Base-by-base conservation (phyloP, 2,329 filamentous ascomycete genomes). In the Beauveria brongniartii region DNA sequence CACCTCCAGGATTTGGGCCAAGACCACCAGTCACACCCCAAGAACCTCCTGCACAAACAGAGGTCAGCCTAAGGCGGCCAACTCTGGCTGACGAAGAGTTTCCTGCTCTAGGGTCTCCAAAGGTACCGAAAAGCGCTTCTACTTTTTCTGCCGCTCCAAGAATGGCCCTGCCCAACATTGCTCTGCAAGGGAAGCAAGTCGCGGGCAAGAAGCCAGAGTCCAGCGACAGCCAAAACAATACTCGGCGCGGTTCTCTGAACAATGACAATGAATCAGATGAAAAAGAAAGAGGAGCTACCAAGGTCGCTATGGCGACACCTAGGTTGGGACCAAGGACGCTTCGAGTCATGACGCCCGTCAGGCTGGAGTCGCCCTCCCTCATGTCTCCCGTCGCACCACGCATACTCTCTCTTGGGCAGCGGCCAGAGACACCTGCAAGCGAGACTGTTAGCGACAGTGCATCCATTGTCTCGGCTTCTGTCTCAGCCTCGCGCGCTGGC, bases 401-500 rank as follows among this genome's bases (percentile, higher is more conserved):
- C 57, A 69, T 66, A 2, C 62, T 72, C 24, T 72, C 71, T 18
- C 58, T 63, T 12, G 69, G 67, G 6, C 69, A 87, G 61, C 78
- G 82, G 7, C 88, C 90, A n/a, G 85, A 85, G 30, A 92, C 89
- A 1, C 89, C 90, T 0, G 82, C 77, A 1, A 92, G 88, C 68
- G 90, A 92, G 68, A 78, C 85, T 61, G 79, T 90, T 41, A 91
- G 88, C n/a, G 90, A 93, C 69, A 90, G 83, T 59, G 85, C 89
- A 12, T 92, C 88, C 0, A 77, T 92, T 24, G 80, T 90, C 5
- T 92, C 90, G 18, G 81, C 85, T 2, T 90, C 89, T 2, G 74
- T 89, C 40, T 90, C 82, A 1, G 77, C 78, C 18, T 85, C 90
- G 16, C 83, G 89, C 48, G 84, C 89, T 18, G 89, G 80, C 68